These are phyloP conservation scores for Oryza glaberrima DNA, from an alignment of 176 grass and related monocot genomes.

Conservation along the genomic window DNA sequence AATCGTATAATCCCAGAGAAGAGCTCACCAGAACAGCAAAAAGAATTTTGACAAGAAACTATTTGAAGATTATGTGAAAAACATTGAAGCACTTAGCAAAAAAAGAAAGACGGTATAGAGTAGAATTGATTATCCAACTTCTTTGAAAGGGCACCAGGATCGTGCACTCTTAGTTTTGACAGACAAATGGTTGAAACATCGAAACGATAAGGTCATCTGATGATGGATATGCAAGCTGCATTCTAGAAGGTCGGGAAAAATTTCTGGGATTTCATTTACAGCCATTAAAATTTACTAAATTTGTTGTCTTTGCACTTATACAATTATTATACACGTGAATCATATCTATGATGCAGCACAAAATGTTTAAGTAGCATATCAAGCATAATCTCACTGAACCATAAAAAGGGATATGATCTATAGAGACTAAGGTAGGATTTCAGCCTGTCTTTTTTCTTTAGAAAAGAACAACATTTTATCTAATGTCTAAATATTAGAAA, in stretches of 20 bases:
- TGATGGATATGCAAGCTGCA: not conserved
- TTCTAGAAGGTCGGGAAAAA: not conserved
- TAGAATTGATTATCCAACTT: not conserved
- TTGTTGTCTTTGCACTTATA: not conserved
- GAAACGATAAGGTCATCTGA: not conserved
- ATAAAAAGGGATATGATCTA: not conserved
- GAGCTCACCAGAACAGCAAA: not conserved
- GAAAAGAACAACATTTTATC: not conserved
- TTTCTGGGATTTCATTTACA: not conserved
- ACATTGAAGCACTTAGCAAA: not conserved
- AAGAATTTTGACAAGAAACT: not conserved
- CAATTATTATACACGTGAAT: too few relatives aligned
- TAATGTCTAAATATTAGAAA: not conserved
- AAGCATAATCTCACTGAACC: not conserved
- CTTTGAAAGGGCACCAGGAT: not conserved
- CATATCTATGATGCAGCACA: not conserved
- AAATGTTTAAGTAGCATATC: not conserved
- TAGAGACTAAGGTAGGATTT: not conserved
- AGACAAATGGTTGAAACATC: not conserved
- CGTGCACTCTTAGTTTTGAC: not conserved
- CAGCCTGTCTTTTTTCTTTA: not conserved
- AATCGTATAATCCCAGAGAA: not conserved
- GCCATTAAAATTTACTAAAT: not conserved
- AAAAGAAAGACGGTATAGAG: not conserved
- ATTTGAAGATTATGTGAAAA: slow-evolving; percentile 35